These are phyloP conservation scores for Pythium biforme DNA, from an alignment of 352 stramenopile species.

Conservation along the genomic window DNA sequence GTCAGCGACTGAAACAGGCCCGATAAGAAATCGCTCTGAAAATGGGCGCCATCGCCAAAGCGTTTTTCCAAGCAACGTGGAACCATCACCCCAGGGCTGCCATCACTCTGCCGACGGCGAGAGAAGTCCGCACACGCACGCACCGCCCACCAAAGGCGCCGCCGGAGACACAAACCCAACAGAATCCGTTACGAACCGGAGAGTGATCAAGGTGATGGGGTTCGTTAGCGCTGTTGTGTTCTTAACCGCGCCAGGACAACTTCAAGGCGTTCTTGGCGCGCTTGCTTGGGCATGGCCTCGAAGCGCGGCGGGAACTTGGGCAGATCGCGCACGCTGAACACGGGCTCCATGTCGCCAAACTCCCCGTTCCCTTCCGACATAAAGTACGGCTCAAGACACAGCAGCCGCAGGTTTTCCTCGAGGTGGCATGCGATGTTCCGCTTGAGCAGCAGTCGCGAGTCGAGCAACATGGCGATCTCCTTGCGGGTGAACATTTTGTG, in stretches of 20 bases:
- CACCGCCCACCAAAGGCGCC: no score
- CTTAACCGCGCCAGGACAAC: constrained; percentile 36
- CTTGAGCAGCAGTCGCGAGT: constrained; percentile 56
- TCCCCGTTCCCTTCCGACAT: constrained; percentile 32
- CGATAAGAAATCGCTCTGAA: no score
- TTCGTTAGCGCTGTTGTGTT: constrained; percentile 10
- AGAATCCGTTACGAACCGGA: no score
- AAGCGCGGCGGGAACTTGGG: constrained; percentile 42
- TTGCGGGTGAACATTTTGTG: constrained; percentile 46
- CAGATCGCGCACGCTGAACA: constrained; percentile 47
- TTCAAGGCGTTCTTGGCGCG: constrained; percentile 29
- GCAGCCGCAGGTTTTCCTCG: constrained; percentile 51
- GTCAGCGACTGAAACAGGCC: no score
- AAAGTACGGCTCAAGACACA: constrained; percentile 66
- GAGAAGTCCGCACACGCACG: neutral
- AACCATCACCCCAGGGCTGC: no score
- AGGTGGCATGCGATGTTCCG: constrained; percentile 55
- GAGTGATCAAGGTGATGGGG: no score
- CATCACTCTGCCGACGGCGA: neutral
- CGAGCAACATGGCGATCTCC: constrained; percentile 46
- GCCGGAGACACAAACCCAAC: no score
- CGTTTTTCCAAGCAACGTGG: no score
- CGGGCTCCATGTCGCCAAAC: constrained; percentile 42
- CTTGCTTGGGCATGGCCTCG: constrained; percentile 4
- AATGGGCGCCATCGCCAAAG: no score